Evolutionary conservation across 2,329 filamentous ascomycete species (phyloP).

Genomic region (Aspergillus piperis): DNA sequence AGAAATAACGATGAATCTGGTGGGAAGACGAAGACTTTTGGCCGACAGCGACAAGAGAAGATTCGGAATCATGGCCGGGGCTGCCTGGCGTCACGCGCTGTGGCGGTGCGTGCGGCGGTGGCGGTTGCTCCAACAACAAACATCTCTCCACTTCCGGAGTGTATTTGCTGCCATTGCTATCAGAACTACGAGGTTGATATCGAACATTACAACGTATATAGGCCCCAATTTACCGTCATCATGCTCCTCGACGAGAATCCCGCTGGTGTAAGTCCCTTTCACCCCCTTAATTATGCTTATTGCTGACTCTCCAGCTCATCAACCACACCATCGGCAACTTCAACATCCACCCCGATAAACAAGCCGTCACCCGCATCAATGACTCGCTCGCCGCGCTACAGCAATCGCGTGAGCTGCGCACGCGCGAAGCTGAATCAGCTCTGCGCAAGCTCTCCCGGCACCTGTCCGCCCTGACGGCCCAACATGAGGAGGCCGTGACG

Average conservation of each 20-base stretch:
- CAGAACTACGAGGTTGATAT: too few species aligned
- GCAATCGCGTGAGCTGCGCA: slow-evolving; percentile 76
- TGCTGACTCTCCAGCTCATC: slow-evolving; percentile 66
- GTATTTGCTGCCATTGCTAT: slow-evolving; percentile 8
- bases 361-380: slow-evolving; percentile 77
- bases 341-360: slow-evolving; percentile 87
- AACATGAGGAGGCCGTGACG: slow-evolving; percentile 74
- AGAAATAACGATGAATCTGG: background rate
- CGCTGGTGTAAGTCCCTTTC: slow-evolving; percentile 64
- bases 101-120: slow-evolving; percentile 38
- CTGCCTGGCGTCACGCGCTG: slow-evolving; percentile 33
- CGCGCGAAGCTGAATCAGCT: slow-evolving; percentile 67
- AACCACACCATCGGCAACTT: slow-evolving; percentile 91
- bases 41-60: background rate
- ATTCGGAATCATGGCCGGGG: slow-evolving; percentile 10
- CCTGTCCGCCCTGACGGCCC: slow-evolving; percentile 70
- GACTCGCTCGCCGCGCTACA: slow-evolving; percentile 82
- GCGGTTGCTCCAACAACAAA: slow-evolving; percentile 44
- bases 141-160: slow-evolving; percentile 20
- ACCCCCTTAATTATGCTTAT: background rate
- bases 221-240: slow-evolving; percentile 42
- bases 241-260: slow-evolving; percentile 97
- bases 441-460: slow-evolving; percentile 74
- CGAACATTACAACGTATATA: too few species aligned
- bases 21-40: background rate